These are phyloP conservation scores for Mallotus japonicus DNA, from an alignment of 441 rosid species.

Conservation along the genomic window DNA sequence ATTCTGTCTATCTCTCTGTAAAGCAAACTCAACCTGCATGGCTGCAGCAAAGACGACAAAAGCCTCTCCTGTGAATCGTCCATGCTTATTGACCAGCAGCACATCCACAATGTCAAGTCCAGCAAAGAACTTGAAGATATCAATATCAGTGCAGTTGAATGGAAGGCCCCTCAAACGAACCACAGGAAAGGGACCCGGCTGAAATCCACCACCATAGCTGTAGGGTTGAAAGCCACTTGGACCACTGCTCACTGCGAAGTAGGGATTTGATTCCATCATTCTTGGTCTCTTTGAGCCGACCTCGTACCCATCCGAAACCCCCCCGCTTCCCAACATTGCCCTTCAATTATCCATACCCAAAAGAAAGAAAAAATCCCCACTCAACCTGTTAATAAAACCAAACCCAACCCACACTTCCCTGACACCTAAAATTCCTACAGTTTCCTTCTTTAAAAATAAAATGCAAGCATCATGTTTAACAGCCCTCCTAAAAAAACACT, in stretches of 20 bases:
- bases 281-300: conserved; percentile 99
- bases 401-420: conserved; percentile 72
- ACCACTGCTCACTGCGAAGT: conserved; percentile 94
- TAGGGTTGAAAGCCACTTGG: conserved; percentile 56
- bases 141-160: conserved; percentile 81
- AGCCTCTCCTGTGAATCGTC: conserved; percentile 86
- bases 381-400: conserved; percentile 91
- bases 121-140: conserved; percentile 88
- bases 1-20: conserved; percentile 77
- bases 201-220: conserved; percentile 52
- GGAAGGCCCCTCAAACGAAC: conserved; percentile 94
- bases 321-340: conserved; percentile 99
- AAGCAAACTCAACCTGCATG: conserved; percentile 80
- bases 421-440: conserved; percentile 43
- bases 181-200: conserved; percentile 65
- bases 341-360: conserved; percentile 79
- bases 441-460: conserved; percentile 16
- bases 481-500: conserved; percentile 26
- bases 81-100: conserved; percentile 68
- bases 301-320: conserved; percentile 91
- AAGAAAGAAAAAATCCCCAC: conserved; percentile 67
- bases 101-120: conserved; percentile 90
- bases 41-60: conserved; percentile 69
- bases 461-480: conserved; percentile 17
- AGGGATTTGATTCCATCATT: conserved; percentile 98